Evolutionary conservation across 768 basidiomycete genomes (phyloP).

Genomic region (Podaxis rugospora): DNA sequence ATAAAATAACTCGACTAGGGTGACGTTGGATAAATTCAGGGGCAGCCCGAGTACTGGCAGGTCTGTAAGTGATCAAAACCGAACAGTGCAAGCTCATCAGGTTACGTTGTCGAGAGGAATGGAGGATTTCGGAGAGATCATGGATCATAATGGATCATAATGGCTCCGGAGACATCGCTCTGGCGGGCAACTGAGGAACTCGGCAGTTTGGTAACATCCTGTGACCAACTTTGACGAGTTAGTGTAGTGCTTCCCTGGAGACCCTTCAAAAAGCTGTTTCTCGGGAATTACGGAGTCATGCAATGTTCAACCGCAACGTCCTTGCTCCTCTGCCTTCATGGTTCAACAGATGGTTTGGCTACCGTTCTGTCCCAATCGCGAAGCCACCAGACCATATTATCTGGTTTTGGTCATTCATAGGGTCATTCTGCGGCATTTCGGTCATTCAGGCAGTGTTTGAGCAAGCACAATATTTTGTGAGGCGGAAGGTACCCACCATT

Average conservation of each 20-base stretch:
- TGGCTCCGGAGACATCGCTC: too few relatives aligned
- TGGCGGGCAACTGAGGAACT: neutral
- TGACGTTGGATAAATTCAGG: too few relatives aligned
- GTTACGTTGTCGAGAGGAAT: too few relatives aligned
- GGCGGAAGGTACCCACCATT: conserved; percentile 40
- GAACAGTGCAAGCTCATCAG: too few relatives aligned
- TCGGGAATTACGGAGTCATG: neutral
- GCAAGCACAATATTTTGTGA: conserved; percentile 42
- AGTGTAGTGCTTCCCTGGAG: neutral
- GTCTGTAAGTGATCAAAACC: too few relatives aligned
- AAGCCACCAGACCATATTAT: conserved; percentile 29
- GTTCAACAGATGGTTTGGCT: conserved; percentile 41
- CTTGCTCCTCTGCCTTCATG: conserved; percentile 32
- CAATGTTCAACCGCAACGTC: conserved; percentile 11
- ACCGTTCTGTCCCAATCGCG: conserved; percentile 30
- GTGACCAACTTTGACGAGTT: neutral
- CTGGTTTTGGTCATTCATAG: conserved; percentile 51
- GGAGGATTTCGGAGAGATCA: too few relatives aligned
- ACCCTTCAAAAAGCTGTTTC: neutral
- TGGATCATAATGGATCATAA: too few relatives aligned
- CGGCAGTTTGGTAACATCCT: neutral
- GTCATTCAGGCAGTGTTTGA: conserved; percentile 47
- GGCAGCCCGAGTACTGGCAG: too few relatives aligned
- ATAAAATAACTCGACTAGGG: too few relatives aligned
- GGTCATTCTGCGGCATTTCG: conserved; percentile 45